Conservation (phyloP, 805 yeast genomes). For the Metschnikowia henanensis region DNA sequence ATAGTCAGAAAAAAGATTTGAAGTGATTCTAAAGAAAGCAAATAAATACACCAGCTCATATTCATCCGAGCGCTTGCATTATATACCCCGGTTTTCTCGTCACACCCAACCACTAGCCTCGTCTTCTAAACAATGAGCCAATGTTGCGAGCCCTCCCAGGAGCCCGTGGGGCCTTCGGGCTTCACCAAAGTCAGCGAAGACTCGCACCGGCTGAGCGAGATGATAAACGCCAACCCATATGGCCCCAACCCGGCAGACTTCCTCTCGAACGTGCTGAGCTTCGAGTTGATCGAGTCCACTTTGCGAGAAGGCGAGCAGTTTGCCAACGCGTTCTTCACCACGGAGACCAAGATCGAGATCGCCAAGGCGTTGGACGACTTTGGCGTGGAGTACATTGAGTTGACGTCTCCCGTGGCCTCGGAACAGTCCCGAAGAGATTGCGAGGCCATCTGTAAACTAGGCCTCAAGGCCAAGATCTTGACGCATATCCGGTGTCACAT, state of each 20-base stretch:
- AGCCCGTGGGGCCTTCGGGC: constrained; percentile 26
- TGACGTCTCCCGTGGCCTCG: constrained; percentile 97
- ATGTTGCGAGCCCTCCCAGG: neutral
- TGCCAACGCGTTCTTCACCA: constrained; percentile 93
- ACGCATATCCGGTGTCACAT: constrained; percentile 98
- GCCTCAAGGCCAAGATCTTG: constrained; percentile 90
- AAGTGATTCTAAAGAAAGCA: no score
- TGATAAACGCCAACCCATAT: constrained; percentile 64
- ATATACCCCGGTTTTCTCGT: no score
- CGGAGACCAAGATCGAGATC: constrained; percentile 94
- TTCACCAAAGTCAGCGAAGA: constrained; percentile 39
- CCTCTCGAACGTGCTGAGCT: constrained; percentile 82
- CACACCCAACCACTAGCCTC: neutral
- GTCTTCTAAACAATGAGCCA: constrained; percentile 2
- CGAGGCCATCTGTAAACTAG: constrained; percentile 97
- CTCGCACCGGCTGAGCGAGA: constrained; percentile 24
- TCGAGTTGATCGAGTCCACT: constrained; percentile 93
- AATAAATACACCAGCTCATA: no score
- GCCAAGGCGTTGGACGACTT: constrained; percentile 97
- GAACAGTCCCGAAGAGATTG: constrained; percentile 93
- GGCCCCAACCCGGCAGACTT: constrained; percentile 95
- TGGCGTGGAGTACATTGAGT: constrained; percentile 97
- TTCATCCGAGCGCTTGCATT: no score
- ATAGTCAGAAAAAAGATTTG: no score
- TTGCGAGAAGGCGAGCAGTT: constrained; percentile 98